Base-by-base conservation (phyloP, 2,329 filamentous ascomycete genomes). In the Cladosporium sp. region DNA sequence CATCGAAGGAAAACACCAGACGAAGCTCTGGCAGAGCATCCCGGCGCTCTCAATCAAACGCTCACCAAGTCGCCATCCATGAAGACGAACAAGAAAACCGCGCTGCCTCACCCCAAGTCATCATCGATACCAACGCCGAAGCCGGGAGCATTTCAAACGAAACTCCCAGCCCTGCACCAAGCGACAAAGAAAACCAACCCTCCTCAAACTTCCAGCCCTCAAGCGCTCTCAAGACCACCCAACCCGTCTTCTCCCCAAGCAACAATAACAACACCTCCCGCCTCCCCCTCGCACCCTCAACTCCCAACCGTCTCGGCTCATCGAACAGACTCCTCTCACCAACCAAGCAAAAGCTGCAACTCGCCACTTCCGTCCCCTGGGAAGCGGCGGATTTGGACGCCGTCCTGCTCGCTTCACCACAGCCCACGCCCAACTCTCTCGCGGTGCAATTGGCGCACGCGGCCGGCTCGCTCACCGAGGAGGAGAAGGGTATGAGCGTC, bases 401-500 rank as follows among this genome's bases (percentile, higher is more conserved):
- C 1, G 73, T 93, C 1, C 84, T 93, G 50, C 61, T 72, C 9
- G 63, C 65, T 65, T 75, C 64, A 61, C 71, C 74, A 1, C 56
- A 61, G 20, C 42, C 61, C 29, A 59, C 58, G 1, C 63, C 63
- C 9, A 57, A 57, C 5, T 51, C 53, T 1, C 43, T 66, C 4
- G 56, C 50, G 0, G 52, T 57, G 19, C 61, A 64, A 19, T 58
- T 67, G 15, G 51, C 59, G 65, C 69, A 57, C 78, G 84, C 62
- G 73, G 82, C 80, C 11, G 76, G 76, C 0, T 80, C 80, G 12
- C 70, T 99, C 47, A 85, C 80, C 2, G 86, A 79, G 47, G 80
- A 84, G 0, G 93, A 97, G 73, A 90, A 86, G 73, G 76, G 79
- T 32, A 96, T 99, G 91, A 92, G 84, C 4, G 89, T 97, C 0